Conservation (phyloP, 1,139 yeast species). For the Scheffersomyces illinoinensis region DNA sequence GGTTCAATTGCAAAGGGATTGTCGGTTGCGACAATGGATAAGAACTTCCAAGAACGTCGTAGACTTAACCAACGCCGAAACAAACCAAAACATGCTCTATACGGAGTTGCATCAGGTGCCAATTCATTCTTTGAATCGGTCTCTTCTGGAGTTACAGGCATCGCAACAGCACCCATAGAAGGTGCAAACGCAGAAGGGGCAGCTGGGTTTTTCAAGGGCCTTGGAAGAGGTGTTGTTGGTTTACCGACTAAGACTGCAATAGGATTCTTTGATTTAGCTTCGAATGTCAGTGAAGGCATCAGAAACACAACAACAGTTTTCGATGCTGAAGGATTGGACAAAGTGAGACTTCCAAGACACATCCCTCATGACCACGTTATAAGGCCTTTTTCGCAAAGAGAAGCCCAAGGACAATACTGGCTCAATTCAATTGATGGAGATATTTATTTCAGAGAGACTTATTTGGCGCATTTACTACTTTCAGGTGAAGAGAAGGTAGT, state of each 20-base stretch:
- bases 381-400: slow-evolving; percentile 74
- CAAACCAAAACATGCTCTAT: slow-evolving; percentile 83
- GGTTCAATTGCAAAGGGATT: slow-evolving; percentile 95
- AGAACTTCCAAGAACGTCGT: slow-evolving; percentile 79
- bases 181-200: slow-evolving; percentile 89
- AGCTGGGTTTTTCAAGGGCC: slow-evolving; percentile 86
- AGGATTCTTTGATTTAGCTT: slow-evolving; percentile 90
- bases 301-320: slow-evolving; percentile 90
- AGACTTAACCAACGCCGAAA: slow-evolving; percentile 72
- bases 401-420: slow-evolving; percentile 95
- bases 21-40: slow-evolving; percentile 87
- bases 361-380: slow-evolving; percentile 70
- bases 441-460: slow-evolving; percentile 64
- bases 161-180: slow-evolving; percentile 87
- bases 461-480: slow-evolving; percentile 81
- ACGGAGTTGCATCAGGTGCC: slow-evolving; percentile 86
- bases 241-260: slow-evolving; percentile 96
- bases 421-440: slow-evolving; percentile 84
- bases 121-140: slow-evolving; percentile 85
- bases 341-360: slow-evolving; percentile 80
- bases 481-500: slow-evolving; percentile 81
- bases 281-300: slow-evolving; percentile 91
- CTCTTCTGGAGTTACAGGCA: slow-evolving; percentile 84
- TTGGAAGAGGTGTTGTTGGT: slow-evolving; percentile 94
- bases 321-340: slow-evolving; percentile 76